Evolutionary conservation across 192 early-diverging fungal species (phyloP), one percentile per base, ranked within the genome.

Genomic region (Gonapodya prolifera): DNA sequence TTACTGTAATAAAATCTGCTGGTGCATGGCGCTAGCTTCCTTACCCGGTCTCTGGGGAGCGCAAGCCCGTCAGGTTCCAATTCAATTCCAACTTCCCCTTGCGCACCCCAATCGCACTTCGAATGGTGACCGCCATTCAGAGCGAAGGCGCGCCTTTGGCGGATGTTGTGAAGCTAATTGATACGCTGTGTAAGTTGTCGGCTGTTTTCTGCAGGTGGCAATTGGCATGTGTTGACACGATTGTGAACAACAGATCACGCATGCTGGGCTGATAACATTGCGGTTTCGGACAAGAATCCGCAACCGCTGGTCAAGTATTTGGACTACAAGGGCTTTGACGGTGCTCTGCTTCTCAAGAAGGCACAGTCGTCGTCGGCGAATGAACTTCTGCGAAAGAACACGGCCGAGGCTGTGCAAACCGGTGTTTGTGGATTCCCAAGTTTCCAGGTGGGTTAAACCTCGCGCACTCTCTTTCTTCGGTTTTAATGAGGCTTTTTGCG

Each of bases 41-140:
- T 8, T 73, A 73, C 31, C 28, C 71, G 28, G 71, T 18, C 18
- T 2, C 28, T 30, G 32, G 32, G 18, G 71, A 18, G 28, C 71
- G 28, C 2, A 73, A 73, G 28, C 71, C 18, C 18, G 71, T 73
- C 32, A 2, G 28, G 31, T 73, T 73, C 71, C 71, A 73, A 13
- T 73, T 18, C 28, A 73, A 73, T 32, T 2, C 18, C 71, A 18
- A 73, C 71, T 73, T 73, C 71, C 71, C 71, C 31, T 32, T 73
- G 71, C 71, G 71, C 71, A 73, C 71, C 18, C 71, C 71, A 13
- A 18, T 73, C 8, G 71, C 71, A 32, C 71, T 73, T 2, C 71
- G 71, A 2, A 73, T 73, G 28, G 71, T 73, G 29, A 30, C 28
- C 16, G 71, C 71, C 8, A 29, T 32, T 18, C 18, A 30, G 28